A percentile compares a stretch with the other conserved stretches of the same genome.
phyloP scores from a whole-genome alignment of 2,329 filamentous ascomycete species.

The Paecilomyces formosus region DNA sequence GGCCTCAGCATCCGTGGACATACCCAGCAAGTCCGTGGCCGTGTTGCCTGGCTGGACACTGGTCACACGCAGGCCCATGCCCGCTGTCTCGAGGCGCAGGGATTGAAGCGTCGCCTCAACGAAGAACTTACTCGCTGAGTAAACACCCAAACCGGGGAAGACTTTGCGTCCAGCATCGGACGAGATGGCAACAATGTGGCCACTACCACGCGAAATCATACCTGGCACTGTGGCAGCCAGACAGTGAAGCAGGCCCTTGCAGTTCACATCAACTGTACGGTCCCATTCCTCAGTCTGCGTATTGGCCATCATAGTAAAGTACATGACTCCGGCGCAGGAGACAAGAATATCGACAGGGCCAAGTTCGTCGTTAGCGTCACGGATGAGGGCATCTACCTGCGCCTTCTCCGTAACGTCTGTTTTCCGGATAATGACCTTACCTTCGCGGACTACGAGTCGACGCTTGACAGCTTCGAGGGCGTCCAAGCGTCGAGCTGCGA shows the following conservation, averaged over 20 bases:
- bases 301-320: constrained; percentile 82
- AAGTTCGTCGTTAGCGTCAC: constrained; percentile 52
- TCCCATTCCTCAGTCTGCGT: constrained; percentile 68
- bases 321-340: constrained; percentile 77
- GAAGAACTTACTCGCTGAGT: constrained; percentile 79
- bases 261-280: constrained; percentile 76
- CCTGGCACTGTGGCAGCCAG: constrained; percentile 61
- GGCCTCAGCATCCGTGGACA: constrained; percentile 70
- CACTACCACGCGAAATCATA: constrained; percentile 62
- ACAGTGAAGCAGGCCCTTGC: constrained; percentile 71
- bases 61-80: constrained; percentile 65
- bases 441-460: constrained; percentile 49
- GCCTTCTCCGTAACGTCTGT: constrained; percentile 65
- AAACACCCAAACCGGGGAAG: constrained; percentile 73
- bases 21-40: constrained; percentile 62
- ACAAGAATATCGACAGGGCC: constrained; percentile 73
- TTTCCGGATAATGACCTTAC: constrained; percentile 59
- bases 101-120: constrained; percentile 74
- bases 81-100: constrained; percentile 67
- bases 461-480: constrained; percentile 61
- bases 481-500: constrained; percentile 64
- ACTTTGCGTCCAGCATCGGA: constrained; percentile 76
- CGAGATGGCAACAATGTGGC: constrained; percentile 74
- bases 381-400: constrained; percentile 61
- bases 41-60: constrained; percentile 71